Base-by-base conservation (phyloP, 805 yeast species). In the Metschnikowia noctiluminum region DNA sequence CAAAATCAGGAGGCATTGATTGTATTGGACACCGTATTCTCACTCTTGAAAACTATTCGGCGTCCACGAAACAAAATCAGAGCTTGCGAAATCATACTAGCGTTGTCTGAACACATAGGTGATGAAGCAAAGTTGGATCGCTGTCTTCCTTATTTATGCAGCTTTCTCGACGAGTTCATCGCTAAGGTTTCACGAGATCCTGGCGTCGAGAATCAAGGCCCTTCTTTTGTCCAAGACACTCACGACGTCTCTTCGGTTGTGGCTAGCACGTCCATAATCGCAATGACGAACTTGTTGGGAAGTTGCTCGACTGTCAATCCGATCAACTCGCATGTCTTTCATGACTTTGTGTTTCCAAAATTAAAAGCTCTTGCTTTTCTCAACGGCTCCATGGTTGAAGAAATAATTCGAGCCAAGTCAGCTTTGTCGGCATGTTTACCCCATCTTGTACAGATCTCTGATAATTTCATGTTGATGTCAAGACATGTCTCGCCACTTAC, bases 51-150 rank as follows among this genome's bases (percentile, higher is more conserved):
- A 50, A 77, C 86, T 38, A 78, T 88, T 0, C 75, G 79, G 7
- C 78, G 79, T 27, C 82, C 89, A 1, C 60, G 77, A 0, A 80
- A 83, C 37, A 73, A 88, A 51, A 62, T 84, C 8, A 79, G 81
- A 58, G 92, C 91, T 0, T 76, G 95, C 52, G 94, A 89, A 59
- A 66, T 91, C 52, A 77, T 94, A 0, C 63, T 88, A 8, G 87
- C 89, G 0, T 73, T 92, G 15, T 80, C 92, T 1, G 96, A 88
- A 59, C 78, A 81, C 49, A 71, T 89, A 1, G 79, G 80, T 26
- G 98, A 94, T 62, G 96, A 87, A 48, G 84, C 83, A 13, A 92
- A 90, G 62, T 70, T 94, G 36, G 97, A 94, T 63, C 68, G 97
- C 40, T 81, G 89, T 31, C 64, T 94, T 26, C 98, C 99, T 0